Base-by-base conservation (phyloP, 768 basidiomycete species). In the Cystofilobasidium capitatum region DNA sequence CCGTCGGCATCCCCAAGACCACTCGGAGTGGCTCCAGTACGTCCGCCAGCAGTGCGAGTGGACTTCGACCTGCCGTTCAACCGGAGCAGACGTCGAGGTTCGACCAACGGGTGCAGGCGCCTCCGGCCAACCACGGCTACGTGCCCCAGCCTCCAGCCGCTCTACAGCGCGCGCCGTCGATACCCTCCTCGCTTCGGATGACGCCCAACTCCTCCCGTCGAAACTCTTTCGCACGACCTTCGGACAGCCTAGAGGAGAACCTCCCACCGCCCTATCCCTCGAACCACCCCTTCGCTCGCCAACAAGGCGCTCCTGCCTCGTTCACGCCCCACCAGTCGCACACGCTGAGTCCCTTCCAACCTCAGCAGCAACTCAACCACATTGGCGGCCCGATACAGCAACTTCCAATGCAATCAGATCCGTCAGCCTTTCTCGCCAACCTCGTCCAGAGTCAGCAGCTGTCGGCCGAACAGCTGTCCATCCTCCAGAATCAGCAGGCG, bases 161-260 rank as follows among this genome's bases (percentile, higher is more conserved):
- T 26, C 51, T 55, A 2, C 51, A 55, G 51, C 51, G 51, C 17
- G 51, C 51, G 29, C 14, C 51, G 6, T 55, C 51, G 26, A 33
- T 55, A 26, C 51, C 51, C 17, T 55, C 51, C 6, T 4, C 51
- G 2, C 51, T 55, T 26, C 51, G 51, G 29, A 55, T 55, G 51
- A 55, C 51, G 51, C 51, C 51, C 51, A 55, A 55, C 51, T 55
- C 51, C 6, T 55, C 51, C 14, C 51, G 51, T 7, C 51, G 51
- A 17, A 31, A 26, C 29, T 55, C 51, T 12, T 55, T 55, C 16
- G 51, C 29, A 2, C 51, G 51, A 29, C 49, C 3, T 13, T 31
- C n/a, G 6, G 26, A 9, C 9, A 29, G 6, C 51, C 29, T 31
- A 16, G 26, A 29, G 6, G 31, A 29, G 5, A 55, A 55, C 51